Evolutionary conservation across 2,329 filamentous ascomycete genomes (phyloP), one percentile per base, ranked within the genome.

Genomic region (Cordyceps pruinosa): DNA sequence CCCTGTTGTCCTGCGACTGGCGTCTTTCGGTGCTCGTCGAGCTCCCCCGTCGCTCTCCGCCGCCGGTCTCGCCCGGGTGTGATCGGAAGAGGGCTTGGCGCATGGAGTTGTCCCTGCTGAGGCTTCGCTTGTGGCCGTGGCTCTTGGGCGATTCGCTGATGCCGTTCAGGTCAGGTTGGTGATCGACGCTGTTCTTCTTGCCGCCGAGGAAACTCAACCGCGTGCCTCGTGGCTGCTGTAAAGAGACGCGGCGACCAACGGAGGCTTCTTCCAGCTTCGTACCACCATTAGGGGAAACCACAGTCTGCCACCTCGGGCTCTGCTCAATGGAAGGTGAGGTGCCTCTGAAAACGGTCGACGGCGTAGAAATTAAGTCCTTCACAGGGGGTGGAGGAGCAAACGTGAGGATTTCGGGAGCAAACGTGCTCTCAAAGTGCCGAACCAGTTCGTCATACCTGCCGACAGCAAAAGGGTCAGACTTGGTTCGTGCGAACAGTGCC

Each of bases 341-440:
- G 41, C 81, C 77, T 26, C 77, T 70, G 71, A 74, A 74, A 58
- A 73, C 74, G 48, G 78, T 72, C 12, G 77, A 74, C 42, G 75
- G 64, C 12, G 75, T 72, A 53, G 71, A 69, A n/a, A 71, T 67
- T 4, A 68, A 69, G 19, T 77, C 75, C 17, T 73, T 72, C 7
- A 67, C 64, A 4, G 72, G 71, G 49, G 75, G 77, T 2, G 75
- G 74, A 12, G 81, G 81, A 2, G 80, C 77, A 62, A 89, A 83
- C 35, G 84, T 75, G 15, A 80, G 77, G 35, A 89, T 81, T 67
- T 90, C 87, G 0, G 82, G 78, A 0, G 83, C 83, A 66, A 87
- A 88, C 0, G 80, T 84, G 17, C 67, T 70, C 66, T 86, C 78
- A 61, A 86, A 87, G 66, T 79, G 79, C 70, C 77, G 77, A 60